Evolutionary conservation across 1,139 yeast genomes (phyloP).

Genomic region (Blastobotrys buckinghamii): DNA sequence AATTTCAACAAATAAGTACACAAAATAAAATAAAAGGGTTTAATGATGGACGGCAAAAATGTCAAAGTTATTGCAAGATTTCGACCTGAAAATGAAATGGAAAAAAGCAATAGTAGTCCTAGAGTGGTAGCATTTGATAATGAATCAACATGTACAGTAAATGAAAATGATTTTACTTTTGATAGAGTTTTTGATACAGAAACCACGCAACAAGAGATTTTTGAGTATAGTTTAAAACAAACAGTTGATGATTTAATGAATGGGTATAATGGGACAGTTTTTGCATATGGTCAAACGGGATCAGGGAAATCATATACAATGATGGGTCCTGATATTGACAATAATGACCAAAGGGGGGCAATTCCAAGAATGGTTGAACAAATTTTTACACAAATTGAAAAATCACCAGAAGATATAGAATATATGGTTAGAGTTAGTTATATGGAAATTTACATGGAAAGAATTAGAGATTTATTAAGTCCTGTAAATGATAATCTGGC

Average conservation of each 20-base stretch:
- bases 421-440: constrained; percentile 66
- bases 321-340: constrained; percentile 56
- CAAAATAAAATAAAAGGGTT: no score
- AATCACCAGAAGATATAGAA: constrained; percentile 47
- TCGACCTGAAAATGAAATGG: constrained; percentile 40
- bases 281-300: constrained; percentile 89
- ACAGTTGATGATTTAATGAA: constrained; percentile 63
- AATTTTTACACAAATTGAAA: constrained; percentile 53
- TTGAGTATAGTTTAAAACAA: constrained; percentile 51
- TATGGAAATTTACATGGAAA: constrained; percentile 81
- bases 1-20: no score
- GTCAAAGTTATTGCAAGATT: constrained; percentile 65
- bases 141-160: constrained; percentile 20
- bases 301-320: constrained; percentile 83
- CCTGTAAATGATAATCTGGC: constrained; percentile 39
- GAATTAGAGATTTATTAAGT: constrained; percentile 55
- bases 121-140: constrained; percentile 11
- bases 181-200: constrained; percentile 57
- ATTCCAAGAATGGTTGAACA: constrained; percentile 70
- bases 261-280: constrained; percentile 80
- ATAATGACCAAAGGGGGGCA: constrained; percentile 46
- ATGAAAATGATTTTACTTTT: constrained; percentile 46
- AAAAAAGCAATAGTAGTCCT: constrained; percentile 11
- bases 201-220: constrained; percentile 54
- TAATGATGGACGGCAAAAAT: constrained; percentile 26